phyloP scores from a whole-genome alignment of 441 rosid genomes.

The Croton setiger region DNA sequence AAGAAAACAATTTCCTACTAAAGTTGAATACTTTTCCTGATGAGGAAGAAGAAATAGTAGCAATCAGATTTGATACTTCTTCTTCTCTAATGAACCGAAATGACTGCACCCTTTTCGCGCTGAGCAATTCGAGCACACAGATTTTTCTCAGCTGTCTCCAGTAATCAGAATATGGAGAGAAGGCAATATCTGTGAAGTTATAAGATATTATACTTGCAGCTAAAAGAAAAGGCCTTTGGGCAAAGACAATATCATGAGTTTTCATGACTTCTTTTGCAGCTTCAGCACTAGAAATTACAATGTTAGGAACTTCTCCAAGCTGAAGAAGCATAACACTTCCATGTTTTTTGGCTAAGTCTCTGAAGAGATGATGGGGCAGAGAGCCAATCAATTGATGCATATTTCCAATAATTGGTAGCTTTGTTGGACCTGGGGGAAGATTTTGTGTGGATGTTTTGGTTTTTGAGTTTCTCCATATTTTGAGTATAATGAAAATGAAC shows the following conservation, averaged over 20 bases:
- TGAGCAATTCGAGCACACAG: constrained; percentile 9
- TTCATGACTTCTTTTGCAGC: constrained; percentile 22
- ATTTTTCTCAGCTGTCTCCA: constrained; percentile 32
- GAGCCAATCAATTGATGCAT: constrained; percentile 20
- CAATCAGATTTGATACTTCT: constrained; percentile 17
- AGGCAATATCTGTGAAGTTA: constrained; percentile 11
- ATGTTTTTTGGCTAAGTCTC: constrained; percentile 21
- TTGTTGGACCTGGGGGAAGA: constrained; percentile 25
- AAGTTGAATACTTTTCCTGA: constrained; percentile 17
- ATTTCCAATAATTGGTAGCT: constrained; percentile 25
- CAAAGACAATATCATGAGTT: constrained; percentile 25
- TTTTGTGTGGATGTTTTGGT: neutral
- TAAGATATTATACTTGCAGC: constrained; percentile 1
- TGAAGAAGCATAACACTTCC: constrained; percentile 31
- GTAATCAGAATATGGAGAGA: constrained; percentile 19
- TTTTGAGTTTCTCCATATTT: constrained; percentile 1
- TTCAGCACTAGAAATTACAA: constrained; percentile 22
- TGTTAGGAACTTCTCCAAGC: constrained; percentile 23
- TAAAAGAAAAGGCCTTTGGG: constrained; percentile 20
- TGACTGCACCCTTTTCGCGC: constrained; percentile 19
- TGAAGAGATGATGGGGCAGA: constrained; percentile 19
- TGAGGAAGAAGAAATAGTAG: constrained; percentile 11
- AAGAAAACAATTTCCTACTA: constrained; percentile 3
- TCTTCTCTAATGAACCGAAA: constrained; percentile 28
- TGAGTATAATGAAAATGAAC: neutral